Percentiles rank a stretch among this genome's conserved stretches.
These are phyloP conservation scores for Hygrophoropsis aurantiaca DNA, from an alignment of 768 basidiomycete species.

Conservation along the genomic window DNA sequence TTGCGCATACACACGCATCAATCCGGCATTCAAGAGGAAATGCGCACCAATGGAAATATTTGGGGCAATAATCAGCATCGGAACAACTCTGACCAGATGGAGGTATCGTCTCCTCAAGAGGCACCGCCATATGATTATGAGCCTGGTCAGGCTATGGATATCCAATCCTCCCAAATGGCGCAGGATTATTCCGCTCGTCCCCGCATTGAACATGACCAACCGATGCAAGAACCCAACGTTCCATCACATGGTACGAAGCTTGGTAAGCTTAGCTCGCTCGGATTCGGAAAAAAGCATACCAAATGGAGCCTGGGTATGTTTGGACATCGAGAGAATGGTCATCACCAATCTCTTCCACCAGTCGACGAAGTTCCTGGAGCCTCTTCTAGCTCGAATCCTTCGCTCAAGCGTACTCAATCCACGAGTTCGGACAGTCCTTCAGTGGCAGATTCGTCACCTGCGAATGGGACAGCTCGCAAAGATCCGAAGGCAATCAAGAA, in stretches of 20 bases:
- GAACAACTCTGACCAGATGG: constrained; percentile 49
- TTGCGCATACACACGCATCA: constrained; percentile 32
- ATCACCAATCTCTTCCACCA: constrained; percentile 61
- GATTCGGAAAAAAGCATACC: constrained; percentile 68
- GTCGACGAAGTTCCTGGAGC: constrained; percentile 68
- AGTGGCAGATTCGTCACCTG: constrained; percentile 53
- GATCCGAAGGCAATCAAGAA: constrained; percentile 80
- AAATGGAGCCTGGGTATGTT: constrained; percentile 73
- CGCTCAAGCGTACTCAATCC: constrained; percentile 78
- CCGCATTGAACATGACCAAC: constrained; percentile 36
- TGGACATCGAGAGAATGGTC: constrained; percentile 66
- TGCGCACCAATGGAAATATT: constrained; percentile 16
- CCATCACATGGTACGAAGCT: constrained; percentile 46
- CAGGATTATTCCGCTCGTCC: constrained; percentile 51
- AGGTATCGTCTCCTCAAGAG: constrained; percentile 53
- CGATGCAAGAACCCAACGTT: constrained; percentile 30
- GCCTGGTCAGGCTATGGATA: constrained; percentile 48
- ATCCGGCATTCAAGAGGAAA: constrained; percentile 28
- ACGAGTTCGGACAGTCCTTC: constrained; percentile 74
- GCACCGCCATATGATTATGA: constrained; percentile 38
- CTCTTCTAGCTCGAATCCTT: constrained; percentile 53
- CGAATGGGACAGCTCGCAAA: constrained; percentile 39
- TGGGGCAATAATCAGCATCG: constrained; percentile 31
- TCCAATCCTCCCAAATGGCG: constrained; percentile 48
- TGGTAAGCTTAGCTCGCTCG: constrained; percentile 56